Evolutionary conservation across 2,329 filamentous ascomycete genomes (phyloP), one percentile per base, ranked within the genome.

Genomic region (Cercospora janseana): DNA sequence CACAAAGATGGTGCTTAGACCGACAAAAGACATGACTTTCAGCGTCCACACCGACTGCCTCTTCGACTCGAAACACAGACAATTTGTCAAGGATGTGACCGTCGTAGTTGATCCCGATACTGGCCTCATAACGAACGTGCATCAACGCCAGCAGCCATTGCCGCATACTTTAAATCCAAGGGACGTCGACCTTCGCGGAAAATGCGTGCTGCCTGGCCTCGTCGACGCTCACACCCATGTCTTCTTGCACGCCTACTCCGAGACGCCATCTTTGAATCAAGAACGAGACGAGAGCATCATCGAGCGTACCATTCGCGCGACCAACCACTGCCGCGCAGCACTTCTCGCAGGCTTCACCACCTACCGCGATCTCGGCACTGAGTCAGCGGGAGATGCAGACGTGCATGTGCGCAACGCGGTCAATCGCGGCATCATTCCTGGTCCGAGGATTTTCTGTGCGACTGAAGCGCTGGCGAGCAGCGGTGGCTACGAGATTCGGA

Each of bases 271-370:
- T 4, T 53, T 70, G 4, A 62, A 75, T 29, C 80, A 83, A 60
- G 77, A 80, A 65, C 75, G 79, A 27, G 78, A 82, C 54, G 78
- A 82, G 57, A 78, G 76, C 49, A 63, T 78, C n/a, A 72, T 80
- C 6, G 80, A 83, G 59, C 70, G 79, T 16, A 70, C 75, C 18
- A 72, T 83, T 40, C 75, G 80, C 13, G 75, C 76, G 0, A 74
- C 75, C 6, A 78, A 80, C 52, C 75, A 80, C 54, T 73, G 72
- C 52, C 75, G 75, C 35, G 69, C 71, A 0, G 79, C 77, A 1
- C 68, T 83, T 7, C 65, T 77, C 15, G 77, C 79, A 0, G 80
- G 80, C 5, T 82, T 78, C 67, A 83, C 79, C 0, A 81, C 78
- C 2, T 80, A 80, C 62, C 70, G 79, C 7, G 79, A 81, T 60